Evolutionary conservation across 371 early-diverging fungal species (phyloP).

Genomic region (Batrachochytrium dendrobatidis): DNA sequence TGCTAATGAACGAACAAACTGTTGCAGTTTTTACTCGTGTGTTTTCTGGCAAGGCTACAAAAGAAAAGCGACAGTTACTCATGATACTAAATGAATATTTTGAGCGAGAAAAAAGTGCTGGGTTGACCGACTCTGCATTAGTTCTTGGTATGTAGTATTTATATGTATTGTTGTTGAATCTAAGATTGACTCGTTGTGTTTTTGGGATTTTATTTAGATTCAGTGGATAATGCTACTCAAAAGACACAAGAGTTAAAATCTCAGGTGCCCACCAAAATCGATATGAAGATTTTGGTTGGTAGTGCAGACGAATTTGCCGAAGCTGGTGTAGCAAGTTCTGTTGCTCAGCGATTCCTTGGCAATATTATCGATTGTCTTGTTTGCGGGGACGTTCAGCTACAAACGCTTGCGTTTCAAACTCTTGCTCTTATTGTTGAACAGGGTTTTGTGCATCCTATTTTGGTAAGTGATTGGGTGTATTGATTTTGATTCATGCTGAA

Average conservation of each 20-base stretch:
- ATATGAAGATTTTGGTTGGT: conserved; percentile 66
- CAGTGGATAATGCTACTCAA: no score
- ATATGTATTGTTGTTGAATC: no score
- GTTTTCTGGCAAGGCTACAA: conserved; percentile 38
- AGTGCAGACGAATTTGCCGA: conserved; percentile 75
- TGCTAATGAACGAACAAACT: conserved; percentile 54
- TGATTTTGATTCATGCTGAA: not conserved
- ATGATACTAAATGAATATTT: conserved; percentile 64
- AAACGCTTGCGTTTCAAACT: conserved; percentile 67
- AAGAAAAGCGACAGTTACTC: conserved; percentile 60
- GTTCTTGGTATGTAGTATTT: not conserved
- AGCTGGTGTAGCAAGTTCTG: conserved; percentile 67
- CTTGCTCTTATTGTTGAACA: conserved; percentile 67
- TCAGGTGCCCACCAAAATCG: no score
- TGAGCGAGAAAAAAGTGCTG: conserved; percentile 41
- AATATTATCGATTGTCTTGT: conserved; percentile 65
- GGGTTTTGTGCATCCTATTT: conserved; percentile 80
- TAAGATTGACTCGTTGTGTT: no score
- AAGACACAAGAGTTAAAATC: no score
- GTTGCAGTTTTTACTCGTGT: conserved; percentile 59
- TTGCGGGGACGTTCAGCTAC: conserved; percentile 33
- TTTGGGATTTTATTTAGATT: no score
- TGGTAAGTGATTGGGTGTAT: conserved; percentile 32
- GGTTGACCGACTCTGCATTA: not conserved
- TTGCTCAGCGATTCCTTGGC: conserved; percentile 77